Percentiles rank a stretch among this genome's conserved stretches.
Conservation (phyloP, 192 early-diverging fungal species). For the Mortierella alpina region DNA sequence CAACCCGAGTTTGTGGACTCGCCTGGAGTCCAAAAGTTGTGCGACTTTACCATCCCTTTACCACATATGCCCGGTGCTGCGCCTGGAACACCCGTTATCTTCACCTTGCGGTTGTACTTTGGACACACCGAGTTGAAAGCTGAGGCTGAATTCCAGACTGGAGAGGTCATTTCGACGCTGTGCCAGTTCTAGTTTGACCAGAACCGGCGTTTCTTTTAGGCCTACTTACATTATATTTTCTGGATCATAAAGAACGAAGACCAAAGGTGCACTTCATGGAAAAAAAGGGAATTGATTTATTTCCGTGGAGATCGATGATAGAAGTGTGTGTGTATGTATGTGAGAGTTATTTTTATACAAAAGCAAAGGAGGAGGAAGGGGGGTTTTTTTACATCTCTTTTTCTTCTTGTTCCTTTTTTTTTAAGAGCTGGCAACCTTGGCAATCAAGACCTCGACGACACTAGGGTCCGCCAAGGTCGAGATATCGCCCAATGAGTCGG, state of each 20-base stretch:
- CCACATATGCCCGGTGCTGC: slow-evolving; percentile 44
- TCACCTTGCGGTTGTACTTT: slow-evolving; percentile 41
- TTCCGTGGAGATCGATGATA: too few relatives aligned
- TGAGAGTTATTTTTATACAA: too few relatives aligned
- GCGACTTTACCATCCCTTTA: slow-evolving; percentile 43
- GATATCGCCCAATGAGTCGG: slow-evolving; percentile 88
- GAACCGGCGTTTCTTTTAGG: too few relatives aligned
- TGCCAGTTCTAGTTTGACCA: slow-evolving; percentile 23
- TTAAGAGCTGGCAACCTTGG: slow-evolving; percentile 51
- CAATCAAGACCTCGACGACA: slow-evolving; percentile 53
- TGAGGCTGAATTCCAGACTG: slow-evolving; percentile 35
- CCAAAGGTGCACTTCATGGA: too few relatives aligned
- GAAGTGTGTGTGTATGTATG: too few relatives aligned
- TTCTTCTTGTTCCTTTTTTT: not conserved
- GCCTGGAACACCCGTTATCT: slow-evolving; percentile 43
- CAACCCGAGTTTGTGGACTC: slow-evolving; percentile 47
- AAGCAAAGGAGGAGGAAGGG: too few relatives aligned
- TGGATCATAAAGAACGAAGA: too few relatives aligned
- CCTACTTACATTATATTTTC: too few relatives aligned
- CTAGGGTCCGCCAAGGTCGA: slow-evolving; percentile 87
- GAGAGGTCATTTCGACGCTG: slow-evolving; percentile 36
- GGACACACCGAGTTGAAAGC: slow-evolving; percentile 39
- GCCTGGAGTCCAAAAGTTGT: slow-evolving; percentile 39
- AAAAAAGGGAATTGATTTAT: too few relatives aligned
- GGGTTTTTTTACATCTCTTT: too few relatives aligned